Evolutionary conservation across 2,329 filamentous ascomycete species (phyloP).

Genomic region (Grosmannia serpens): DNA sequence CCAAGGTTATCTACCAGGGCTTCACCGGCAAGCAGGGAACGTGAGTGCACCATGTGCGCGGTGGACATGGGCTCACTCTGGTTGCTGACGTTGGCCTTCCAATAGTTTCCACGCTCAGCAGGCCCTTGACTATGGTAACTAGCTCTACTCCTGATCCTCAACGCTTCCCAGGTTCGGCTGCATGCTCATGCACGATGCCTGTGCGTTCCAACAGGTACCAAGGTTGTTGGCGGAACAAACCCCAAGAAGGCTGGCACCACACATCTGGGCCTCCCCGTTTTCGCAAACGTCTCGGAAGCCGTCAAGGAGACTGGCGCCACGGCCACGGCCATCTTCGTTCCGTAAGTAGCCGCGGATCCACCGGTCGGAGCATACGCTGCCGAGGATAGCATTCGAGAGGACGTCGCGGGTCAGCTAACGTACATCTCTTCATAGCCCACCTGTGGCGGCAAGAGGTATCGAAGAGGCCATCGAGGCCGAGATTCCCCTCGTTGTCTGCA

Average conservation of each 20-base stretch:
- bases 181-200: background rate
- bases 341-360: slow-evolving; percentile 41
- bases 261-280: slow-evolving; percentile 88
- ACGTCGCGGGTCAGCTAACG: background rate
- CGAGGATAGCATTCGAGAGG: background rate
- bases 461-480: slow-evolving; percentile 93
- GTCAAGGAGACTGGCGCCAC: slow-evolving; percentile 83
- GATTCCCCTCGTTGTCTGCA: slow-evolving; percentile 90
- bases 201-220: slow-evolving; percentile 55
- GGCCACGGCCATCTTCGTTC: slow-evolving; percentile 92
- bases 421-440: slow-evolving; percentile 46
- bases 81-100: slow-evolving; percentile 1
- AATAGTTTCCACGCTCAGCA: slow-evolving; percentile 89
- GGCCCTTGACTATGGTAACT: slow-evolving; percentile 97
- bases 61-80: background rate
- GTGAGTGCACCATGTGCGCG: slow-evolving; percentile 44
- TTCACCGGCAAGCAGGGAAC: slow-evolving; percentile 97
- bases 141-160: slow-evolving; percentile 20
- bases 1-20: slow-evolving; percentile 92
- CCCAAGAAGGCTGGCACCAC: slow-evolving; percentile 92
- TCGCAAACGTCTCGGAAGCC: slow-evolving; percentile 77
- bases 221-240: slow-evolving; percentile 96
- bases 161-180: background rate
- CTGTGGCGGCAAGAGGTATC: slow-evolving; percentile 85
- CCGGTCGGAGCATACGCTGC: background rate